Evolutionary conservation across 2,329 filamentous ascomycete species (phyloP), one percentile per base, ranked within the genome.

Genomic region (Aspergillus hiratsukae): DNA sequence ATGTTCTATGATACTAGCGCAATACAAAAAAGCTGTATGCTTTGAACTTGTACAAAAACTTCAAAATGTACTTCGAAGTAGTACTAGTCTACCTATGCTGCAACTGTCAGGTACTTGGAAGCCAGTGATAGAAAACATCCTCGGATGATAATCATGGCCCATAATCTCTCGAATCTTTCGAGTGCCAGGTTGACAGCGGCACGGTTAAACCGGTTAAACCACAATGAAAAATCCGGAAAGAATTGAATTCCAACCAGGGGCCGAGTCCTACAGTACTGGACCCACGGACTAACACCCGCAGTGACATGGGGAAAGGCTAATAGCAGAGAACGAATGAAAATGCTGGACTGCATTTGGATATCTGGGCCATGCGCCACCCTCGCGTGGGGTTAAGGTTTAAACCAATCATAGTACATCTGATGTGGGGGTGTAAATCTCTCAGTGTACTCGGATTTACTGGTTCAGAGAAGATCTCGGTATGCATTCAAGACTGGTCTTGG

Each of bases 1-100:
- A 11, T 57, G 56, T 57, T 58, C 17, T 21, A 53, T 21, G 37
- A 52, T 52, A 57, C 54, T 63, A 62, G 60, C 52, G 52, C 11
- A 46, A 35, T 60, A 58, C 41, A 29, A 19, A 28, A 23, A 14
- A 43, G 25, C 41, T 21, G 37, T 48, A 40, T 25, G 51, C 11
- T 28, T 52, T 46, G 27, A 10, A 27, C 8, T 23, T 9, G 31
- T 35, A 35, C 14, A 14, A 14, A 35, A 17, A n/a, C n/a, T 14
- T 35, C 31, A 35, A 35, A 35, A 35, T 11, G 40, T 43, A 21
- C 4, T 8, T 19, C n/a, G n/a, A n/a, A n/a, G n/a, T n/a, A n/a
- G 28, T 29, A 29, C 28, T 35, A 45, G 21, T 21, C 8, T 45
- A 41, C 8, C 37, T 7, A 23, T 8, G 9, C n/a, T 45, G 8